Percentiles rank a stretch among this genome's conserved stretches.
Evolutionary conservation across 257 asterid species (phyloP).

Genomic region (Handroanthus guayacan): DNA sequence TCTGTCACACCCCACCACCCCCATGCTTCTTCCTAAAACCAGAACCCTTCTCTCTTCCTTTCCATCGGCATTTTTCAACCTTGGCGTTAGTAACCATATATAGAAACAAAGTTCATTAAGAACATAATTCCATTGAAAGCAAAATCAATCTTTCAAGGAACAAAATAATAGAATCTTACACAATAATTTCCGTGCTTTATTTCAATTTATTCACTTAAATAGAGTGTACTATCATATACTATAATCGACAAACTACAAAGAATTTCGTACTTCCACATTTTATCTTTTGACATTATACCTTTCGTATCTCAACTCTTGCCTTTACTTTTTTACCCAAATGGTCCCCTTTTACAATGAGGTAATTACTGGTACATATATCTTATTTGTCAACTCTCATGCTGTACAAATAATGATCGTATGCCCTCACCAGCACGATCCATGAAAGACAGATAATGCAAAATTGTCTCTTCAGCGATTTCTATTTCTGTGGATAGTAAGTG

Average conservation of each 20-base stretch:
- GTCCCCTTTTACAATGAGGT: constrained; percentile 23
- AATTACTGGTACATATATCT: constrained; percentile 8
- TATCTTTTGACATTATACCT: too few relatives aligned
- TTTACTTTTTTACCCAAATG: neutral
- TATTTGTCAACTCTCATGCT: constrained; percentile 34
- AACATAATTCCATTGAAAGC: neutral
- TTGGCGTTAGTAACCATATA: constrained; percentile 29
- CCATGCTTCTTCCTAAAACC: constrained; percentile 37
- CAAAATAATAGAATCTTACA: neutral
- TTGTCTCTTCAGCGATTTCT: neutral
- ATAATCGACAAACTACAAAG: too few relatives aligned
- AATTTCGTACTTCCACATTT: too few relatives aligned
- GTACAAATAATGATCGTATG: constrained; percentile 26
- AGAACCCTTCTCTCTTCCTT: constrained; percentile 29
- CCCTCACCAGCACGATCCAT: constrained; percentile 33
- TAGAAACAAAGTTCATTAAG: constrained; percentile 16
- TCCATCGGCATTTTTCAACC: constrained; percentile 5
- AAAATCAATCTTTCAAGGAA: neutral
- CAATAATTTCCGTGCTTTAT: too few relatives aligned
- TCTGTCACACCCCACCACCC: constrained; percentile 30
- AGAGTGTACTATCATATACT: too few relatives aligned
- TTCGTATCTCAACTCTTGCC: neutral
- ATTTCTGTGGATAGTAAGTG: neutral
- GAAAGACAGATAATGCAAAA: constrained; percentile 36
- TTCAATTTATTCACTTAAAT: too few relatives aligned